Base-by-base conservation (phyloP, 2,329 filamentous ascomycete species). In the Aspergillus versicolor region DNA sequence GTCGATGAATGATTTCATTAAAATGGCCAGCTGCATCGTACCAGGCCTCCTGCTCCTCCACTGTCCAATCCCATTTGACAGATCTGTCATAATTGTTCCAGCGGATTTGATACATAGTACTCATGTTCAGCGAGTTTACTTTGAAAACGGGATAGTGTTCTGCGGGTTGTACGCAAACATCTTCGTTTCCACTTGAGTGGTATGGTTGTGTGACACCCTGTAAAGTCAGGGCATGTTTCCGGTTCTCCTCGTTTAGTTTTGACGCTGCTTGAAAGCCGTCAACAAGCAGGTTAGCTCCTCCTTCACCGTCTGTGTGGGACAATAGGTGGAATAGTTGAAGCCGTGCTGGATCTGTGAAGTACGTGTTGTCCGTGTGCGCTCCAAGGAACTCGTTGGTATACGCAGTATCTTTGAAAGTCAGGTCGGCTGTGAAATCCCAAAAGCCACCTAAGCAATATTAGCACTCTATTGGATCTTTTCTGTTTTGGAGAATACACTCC, bases 1-100 rank as follows among this genome's bases (percentile, higher is more conserved):
- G 72, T 50, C 85, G 81, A 65, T 80, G 86, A 54, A 97, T 69
- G 27, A 96, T 84, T 22, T 80, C 75, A 61, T 90, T 81, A 81
- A 88, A 97, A 65, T 85, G 86, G 51, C 84, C 80, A 13, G 92
- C 92, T 0, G 93, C 92, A 19, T 78, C 73, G 70, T 97, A 97
- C 92, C 93, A 97, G 38, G 75, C 69, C 7, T 75, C 72, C 2
- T 86, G 79, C 4, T 79, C 71, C 21, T 77, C 73, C 17, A 81
- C 65, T 4, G 72, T 73, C 67, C 86, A 83, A 42, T 79, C 63
- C 13, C 84, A 83, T 58, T 91, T 81, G 2, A 87, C 82, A 1
- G 89, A 90, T 41, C 94, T 82, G 72, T 97, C 94, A 61, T 91
- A 89, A 62, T 92, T 93, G 73, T 99, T 99, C 94, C 94, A 99